Evolutionary conservation across 1,139 yeast species (phyloP), one percentile per base, ranked within the genome.

Genomic region (Kodamaea ohmeri): DNA sequence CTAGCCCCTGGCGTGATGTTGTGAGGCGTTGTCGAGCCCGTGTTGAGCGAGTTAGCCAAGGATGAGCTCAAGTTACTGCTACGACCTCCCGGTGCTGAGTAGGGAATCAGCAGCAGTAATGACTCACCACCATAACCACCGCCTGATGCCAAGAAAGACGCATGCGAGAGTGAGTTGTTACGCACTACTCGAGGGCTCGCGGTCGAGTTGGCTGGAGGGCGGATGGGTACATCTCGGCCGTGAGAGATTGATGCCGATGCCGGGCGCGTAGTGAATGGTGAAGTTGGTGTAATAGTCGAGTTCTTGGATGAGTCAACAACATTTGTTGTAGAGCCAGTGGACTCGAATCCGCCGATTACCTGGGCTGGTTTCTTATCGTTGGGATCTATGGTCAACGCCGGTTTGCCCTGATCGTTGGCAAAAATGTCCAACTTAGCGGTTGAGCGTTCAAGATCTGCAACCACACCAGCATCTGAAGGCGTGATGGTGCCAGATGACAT

Each of bases 41-140:
- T 32, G 27, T 33, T 32, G 35, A 25, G 17, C 3, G 45, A 32
- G 18, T 22, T 40, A 19, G 39, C 38, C 25, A 38, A 35, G 8
- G 38, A 36, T 21, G 37, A 28, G 11, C 27, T 25, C 25, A 36
- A 31, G 25, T 41, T 35, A 18, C 45, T 49, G 15, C 49, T 45
- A 36, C 73, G 63, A 3, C 80, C 80, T 9, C 83, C 83, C 1
- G 92, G 92, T 2, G 82, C 89, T 6, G 83, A 71, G 56, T 81
- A 83, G 0, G 92, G 92, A 37, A 83, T 83, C 35, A 78, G 72
- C 15, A 78, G 66, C 9, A 86, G 76, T 46, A 81, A 64, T 38
- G 82, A 72, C 42, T 71, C 75, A 26, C 58, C 56, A n/a, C 62
- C 61, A 39, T 61, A 60, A 26, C 67, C 67, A 5, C 60, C 61